Conservation (phyloP, 108 stramenopile genomes). For the Skeletonema marinoi region DNA sequence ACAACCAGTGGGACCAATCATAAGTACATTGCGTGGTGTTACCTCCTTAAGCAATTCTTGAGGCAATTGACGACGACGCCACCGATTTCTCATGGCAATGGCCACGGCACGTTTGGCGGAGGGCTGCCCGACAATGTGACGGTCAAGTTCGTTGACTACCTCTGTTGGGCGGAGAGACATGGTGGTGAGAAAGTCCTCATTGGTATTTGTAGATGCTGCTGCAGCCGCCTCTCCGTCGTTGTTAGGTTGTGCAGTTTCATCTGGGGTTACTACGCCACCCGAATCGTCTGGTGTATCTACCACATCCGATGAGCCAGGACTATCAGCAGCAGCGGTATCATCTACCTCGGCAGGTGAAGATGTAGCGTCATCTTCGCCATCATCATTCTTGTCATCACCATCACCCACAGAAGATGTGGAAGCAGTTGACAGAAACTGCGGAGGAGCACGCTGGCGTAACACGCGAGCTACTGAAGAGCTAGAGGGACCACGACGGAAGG, state of each 20-base stretch:
- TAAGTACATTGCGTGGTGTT: conserved; percentile 98
- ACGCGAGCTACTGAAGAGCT: conserved; percentile 9
- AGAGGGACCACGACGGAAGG: conserved; percentile 28
- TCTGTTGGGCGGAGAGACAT: conserved; percentile 71
- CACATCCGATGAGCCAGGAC: neutral
- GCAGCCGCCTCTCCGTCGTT: neutral
- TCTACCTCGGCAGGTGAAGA: neutral
- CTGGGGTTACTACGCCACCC: neutral
- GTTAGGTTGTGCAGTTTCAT: neutral
- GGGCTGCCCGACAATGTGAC: conserved; percentile 93
- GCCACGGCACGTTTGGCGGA: conserved; percentile 98
- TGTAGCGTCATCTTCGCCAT: neutral
- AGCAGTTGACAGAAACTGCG: conserved; percentile 20
- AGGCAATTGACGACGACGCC: conserved; percentile 93
- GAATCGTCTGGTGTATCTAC: neutral
- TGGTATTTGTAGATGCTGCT: conserved; percentile 5
- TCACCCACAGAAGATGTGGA: neutral
- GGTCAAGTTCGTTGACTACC: conserved; percentile 85
- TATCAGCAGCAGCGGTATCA: too few species aligned
- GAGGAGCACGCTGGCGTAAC: conserved; percentile 4
- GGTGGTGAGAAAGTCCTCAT: conserved; percentile 24
- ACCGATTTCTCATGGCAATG: conserved; percentile 98
- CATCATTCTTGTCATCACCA: conserved; percentile 7
- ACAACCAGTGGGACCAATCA: conserved; percentile 99
- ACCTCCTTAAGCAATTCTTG: conserved; percentile 91